Evolutionary conservation across 2,329 filamentous ascomycete species (phyloP), one percentile per base, ranked within the genome.

Genomic region (Hypoxylon rubiginosum): DNA sequence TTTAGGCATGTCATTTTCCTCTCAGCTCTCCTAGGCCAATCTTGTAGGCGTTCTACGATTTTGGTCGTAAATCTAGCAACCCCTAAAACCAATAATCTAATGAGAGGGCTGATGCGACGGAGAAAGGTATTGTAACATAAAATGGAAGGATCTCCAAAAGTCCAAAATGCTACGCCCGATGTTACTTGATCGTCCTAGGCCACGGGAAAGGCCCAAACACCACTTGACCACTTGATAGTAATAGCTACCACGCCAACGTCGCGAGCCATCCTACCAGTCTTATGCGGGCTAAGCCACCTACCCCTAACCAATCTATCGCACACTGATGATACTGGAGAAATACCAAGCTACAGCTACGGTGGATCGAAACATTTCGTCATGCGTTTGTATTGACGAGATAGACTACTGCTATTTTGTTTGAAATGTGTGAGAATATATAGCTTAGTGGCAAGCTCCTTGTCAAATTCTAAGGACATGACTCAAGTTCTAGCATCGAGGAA

Each of bases 281-380:
- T 26, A 32, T 49, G 45, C 50, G 39, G 43, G 28, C 50, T 39
- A 46, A 28, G 30, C 26, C 24, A 32, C n/a, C 19, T 36, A 3
- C 43, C 43, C 45, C 36, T 36, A 19, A 30, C 48, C 19, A 61
- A 58, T 64, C 55, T 67, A 64, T 65, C 58, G n/a, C 61, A 65
- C 36, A 64, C 57, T 24, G 15, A 24, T 19, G 17, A 62, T 39
- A 50, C 39, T 48, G 19, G 46, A 56, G 39, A 65, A 59, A 54
- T 54, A 43, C 50, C 39, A 34, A 58, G 50, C 32, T 57, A n/a
- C 17, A 26, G 32, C 21, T 50, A 11, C 26, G 39, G 5, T 49
- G 49, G 41, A 34, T 41, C 57, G 15, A 11, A 24, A 2, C 17
- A 55, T 64, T 50, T 65, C 58, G 19, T 56, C 57, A 51, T 53